phyloP scores from a whole-genome alignment of 1,139 yeast species.

The Suhomyces bolitotheri region DNA sequence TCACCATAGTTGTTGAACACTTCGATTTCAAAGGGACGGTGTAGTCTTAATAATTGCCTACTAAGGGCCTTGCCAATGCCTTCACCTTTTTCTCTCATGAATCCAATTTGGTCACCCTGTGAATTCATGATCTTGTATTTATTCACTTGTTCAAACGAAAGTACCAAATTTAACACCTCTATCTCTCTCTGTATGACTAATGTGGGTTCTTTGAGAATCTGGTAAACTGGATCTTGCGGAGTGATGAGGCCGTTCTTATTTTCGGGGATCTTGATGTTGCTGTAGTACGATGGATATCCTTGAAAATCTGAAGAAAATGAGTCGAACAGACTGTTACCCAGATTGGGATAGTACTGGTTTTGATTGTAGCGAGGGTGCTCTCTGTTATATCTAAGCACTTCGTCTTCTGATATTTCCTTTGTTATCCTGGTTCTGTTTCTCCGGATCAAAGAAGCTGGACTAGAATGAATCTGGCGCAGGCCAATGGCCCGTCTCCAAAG shows the following conservation, averaged over 20 bases:
- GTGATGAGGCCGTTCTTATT: slow-evolving; percentile 51
- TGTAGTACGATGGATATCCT: slow-evolving; percentile 28
- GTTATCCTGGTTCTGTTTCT: slow-evolving; percentile 29
- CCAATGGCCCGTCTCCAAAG: no score
- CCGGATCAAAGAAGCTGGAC: slow-evolving; percentile 13
- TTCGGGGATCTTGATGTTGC: slow-evolving; percentile 38
- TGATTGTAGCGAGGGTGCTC: slow-evolving; percentile 17
- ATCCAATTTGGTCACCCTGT: slow-evolving; percentile 73
- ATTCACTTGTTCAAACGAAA: slow-evolving; percentile 93
- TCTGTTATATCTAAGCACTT: slow-evolving; percentile 26
- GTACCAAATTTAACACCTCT: slow-evolving; percentile 80
- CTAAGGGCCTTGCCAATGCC: slow-evolving; percentile 69
- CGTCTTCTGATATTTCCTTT: slow-evolving; percentile 42
- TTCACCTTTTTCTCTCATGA: slow-evolving; percentile 75
- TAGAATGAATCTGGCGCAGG: slow-evolving; percentile 4
- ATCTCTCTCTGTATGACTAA: slow-evolving; percentile 83
- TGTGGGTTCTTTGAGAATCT: slow-evolving; percentile 71
- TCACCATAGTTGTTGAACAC: slow-evolving; percentile 74
- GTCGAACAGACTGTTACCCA: no score
- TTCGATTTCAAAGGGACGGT: slow-evolving; percentile 83
- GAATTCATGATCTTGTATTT: slow-evolving; percentile 72
- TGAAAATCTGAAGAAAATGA: no score
- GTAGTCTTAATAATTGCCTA: slow-evolving; percentile 79
- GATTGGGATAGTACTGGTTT: slow-evolving; percentile 30
- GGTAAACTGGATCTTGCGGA: slow-evolving; percentile 55